Evolutionary conservation across 495 filamentous ascomycete genomes (phyloP), one percentile per base, ranked within the genome.

Genomic region (Articulospora tetracladia): DNA sequence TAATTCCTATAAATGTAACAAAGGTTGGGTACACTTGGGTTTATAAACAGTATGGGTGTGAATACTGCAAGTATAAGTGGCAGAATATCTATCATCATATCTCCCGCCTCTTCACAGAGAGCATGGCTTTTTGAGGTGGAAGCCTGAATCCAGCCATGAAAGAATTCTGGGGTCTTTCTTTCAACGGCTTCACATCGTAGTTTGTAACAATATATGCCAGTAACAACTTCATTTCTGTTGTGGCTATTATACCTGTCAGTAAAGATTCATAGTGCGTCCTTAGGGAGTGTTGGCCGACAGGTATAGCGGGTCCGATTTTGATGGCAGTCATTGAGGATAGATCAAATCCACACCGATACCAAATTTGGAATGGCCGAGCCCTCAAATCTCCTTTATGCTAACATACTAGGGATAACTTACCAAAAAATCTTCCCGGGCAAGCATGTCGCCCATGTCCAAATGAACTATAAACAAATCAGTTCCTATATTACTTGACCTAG

Each of bases 341-440:
- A n/a, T n/a, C n/a, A n/a, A n/a, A n/a, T n/a, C n/a, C n/a, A n/a
- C n/a, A n/a, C n/a, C n/a, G n/a, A n/a, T n/a, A n/a, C n/a, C n/a
- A n/a, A n/a, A n/a, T n/a, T n/a, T n/a, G n/a, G n/a, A n/a, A n/a
- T n/a, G n/a, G n/a, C n/a, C n/a, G n/a, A n/a, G n/a, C n/a, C n/a
- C n/a, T n/a, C n/a, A n/a, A n/a, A n/a, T n/a, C n/a, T n/a, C n/a
- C n/a, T n/a, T n/a, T n/a, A n/a, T n/a, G n/a, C n/a, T n/a, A n/a
- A n/a, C n/a, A n/a, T n/a, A n/a, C n/a, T n/a, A n/a, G n/a, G n/a
- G 39, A 19, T 44, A 3, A n/a, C 39, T 12, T 15, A 44, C 39
- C 83, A 47, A 86, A 84, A 68, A 83, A 83, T 6, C 84, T 72
- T 0, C 84, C 85, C 0, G 84, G 84, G 65, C 83, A 85, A 0